phyloP scores from a whole-genome alignment of 2,329 filamentous ascomycete species.

The Colletotrichum sp. region DNA sequence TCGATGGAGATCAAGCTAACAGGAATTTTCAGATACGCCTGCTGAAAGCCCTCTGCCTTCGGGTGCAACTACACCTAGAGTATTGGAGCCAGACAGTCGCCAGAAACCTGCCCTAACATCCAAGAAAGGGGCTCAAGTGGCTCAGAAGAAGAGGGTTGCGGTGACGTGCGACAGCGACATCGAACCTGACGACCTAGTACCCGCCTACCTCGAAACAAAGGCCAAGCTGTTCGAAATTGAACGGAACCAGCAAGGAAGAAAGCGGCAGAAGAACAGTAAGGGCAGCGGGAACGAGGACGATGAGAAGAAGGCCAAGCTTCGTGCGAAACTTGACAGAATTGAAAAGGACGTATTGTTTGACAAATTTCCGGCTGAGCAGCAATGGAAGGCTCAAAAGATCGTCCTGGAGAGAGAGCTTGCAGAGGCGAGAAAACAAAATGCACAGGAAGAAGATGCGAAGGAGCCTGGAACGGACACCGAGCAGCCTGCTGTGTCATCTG shows the following conservation, averaged over 20 bases:
- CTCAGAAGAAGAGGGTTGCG: constrained; percentile 45
- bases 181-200: constrained; percentile 76
- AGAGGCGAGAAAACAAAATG: constrained; percentile 47
- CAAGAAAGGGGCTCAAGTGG: constrained; percentile 20
- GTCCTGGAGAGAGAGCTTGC: constrained; percentile 67
- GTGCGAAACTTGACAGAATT: constrained; percentile 77
- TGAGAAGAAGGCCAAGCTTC: constrained; percentile 66
- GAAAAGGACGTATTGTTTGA: constrained; percentile 82
- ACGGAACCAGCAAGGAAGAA: constrained; percentile 49
- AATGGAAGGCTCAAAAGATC: constrained; percentile 67
- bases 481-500: constrained; percentile 30
- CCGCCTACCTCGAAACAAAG: constrained; percentile 79
- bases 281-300: constrained; percentile 45
- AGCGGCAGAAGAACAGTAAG: constrained; percentile 43
- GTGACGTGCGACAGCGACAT: constrained; percentile 71
- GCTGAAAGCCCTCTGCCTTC: constrained; percentile 55
- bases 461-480: constrained; percentile 19
- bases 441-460: constrained; percentile 33
- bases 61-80: constrained; percentile 54
- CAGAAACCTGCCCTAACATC: constrained; percentile 1
- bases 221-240: constrained; percentile 68
- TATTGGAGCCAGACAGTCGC: constrained; percentile 34
- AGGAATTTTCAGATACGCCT: constrained; percentile 45
- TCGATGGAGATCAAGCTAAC: neutral
- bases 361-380: constrained; percentile 64